These are phyloP conservation scores for Malassezia nana DNA, from an alignment of 1,284 basidiomycete species.

Conservation along the genomic window DNA sequence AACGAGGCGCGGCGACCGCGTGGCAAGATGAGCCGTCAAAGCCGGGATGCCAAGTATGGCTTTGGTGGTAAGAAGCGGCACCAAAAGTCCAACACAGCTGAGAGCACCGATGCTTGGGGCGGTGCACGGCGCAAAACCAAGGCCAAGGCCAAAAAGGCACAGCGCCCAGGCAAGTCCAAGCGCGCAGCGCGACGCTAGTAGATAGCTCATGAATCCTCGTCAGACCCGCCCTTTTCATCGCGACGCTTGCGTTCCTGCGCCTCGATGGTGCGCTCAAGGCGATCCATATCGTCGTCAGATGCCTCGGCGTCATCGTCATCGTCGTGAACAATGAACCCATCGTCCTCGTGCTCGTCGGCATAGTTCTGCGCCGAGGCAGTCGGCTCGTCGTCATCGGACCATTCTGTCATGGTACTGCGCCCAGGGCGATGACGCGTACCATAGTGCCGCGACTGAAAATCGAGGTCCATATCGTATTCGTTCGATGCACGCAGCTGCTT, in stretches of 20 bases:
- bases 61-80: conserved; percentile 43
- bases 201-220: background rate
- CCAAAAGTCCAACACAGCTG: conserved; percentile 39
- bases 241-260: conserved; percentile 12
- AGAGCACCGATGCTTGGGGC: conserved; percentile 38
- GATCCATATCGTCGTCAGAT: conserved; percentile 16
- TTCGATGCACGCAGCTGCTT: conserved; percentile 25
- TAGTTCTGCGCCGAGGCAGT: conserved; percentile 21
- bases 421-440: conserved; percentile 19
- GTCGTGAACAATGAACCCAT: conserved; percentile 38
- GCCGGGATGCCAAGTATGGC: conserved; percentile 40
- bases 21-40: conserved; percentile 33
- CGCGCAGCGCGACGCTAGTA: conserved; percentile 16
- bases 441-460: conserved; percentile 12
- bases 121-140: conserved; percentile 1
- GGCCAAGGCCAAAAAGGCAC: conserved; percentile 1
- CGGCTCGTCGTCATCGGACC: conserved; percentile 34
- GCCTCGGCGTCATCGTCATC: conserved; percentile 21
- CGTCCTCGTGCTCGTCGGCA: conserved; percentile 36
- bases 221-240: background rate
- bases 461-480: conserved; percentile 30
- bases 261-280: conserved; percentile 12
- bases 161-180: conserved; percentile 14
- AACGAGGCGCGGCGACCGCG: conserved; percentile 12
- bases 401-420: conserved; percentile 25